Evolutionary conservation across 176 grass and related monocot species (phyloP), one percentile per base, ranked within the genome.

Genomic region (Thinopyrum elongatum): DNA sequence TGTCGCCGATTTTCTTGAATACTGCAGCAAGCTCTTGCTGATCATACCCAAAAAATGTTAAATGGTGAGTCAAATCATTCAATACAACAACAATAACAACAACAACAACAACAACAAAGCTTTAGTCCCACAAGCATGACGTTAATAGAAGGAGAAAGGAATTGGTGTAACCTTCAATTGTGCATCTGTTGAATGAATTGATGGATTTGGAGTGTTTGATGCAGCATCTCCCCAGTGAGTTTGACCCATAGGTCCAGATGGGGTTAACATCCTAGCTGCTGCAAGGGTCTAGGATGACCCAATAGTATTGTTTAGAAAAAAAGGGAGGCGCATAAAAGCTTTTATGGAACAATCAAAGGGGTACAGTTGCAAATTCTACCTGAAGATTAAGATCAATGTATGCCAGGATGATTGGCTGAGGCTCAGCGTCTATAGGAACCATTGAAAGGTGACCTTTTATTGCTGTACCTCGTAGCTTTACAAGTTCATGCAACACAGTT

Each of bases 301-400:
- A 88, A 82, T 10, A 74, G 51, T 80, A 44, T 63, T 85, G 16
- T 4, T 86, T 60, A 80, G 53, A 36, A 14, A 33, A 14, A 73
- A 28, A 41, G 9, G 3, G 7, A 61, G 22, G n/a, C 1, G 2
- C 35, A 57, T 83, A 44, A 34, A 86, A 9, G 10, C 17, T 70
- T 70, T 69, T 22, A n/a, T 39, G 47, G n/a, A 79, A 86, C 17
- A 66, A 9, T 44, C 26, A 23, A 35, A 47, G 22, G 22, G 53
- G 4, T 14, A 22, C 75, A 2, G 21, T 61, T 53, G 42, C 17
- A 35, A 51, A n/a, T 57, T 65, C 33, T 90, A 99, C 97, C 97
- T 99, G 97, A 84, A 99, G 97, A 87, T 99, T 99, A 70, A 99
- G 90, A 82, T 99, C 97, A 88, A 99, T 99, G 38, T 99, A 99